Percentiles rank a stretch among this genome's conserved stretches.
These are phyloP conservation scores for Verbascum thapsus DNA, from an alignment of 257 asterid genomes.

Conservation along the genomic window DNA sequence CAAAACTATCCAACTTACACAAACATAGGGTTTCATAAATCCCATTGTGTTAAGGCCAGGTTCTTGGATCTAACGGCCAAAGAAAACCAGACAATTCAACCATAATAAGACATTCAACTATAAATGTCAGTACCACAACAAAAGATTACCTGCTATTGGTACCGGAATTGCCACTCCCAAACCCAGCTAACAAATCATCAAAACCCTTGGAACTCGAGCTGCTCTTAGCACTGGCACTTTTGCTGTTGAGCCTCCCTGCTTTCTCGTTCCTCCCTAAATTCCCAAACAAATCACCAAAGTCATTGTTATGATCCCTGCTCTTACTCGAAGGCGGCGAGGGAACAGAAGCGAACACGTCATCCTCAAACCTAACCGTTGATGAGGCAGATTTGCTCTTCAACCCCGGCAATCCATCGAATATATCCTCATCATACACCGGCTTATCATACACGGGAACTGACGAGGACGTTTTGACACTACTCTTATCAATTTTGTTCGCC, in stretches of 20 bases:
- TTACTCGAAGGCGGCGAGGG: slow-evolving; percentile 38
- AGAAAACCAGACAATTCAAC: slow-evolving; percentile 2
- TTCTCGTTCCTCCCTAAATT: slow-evolving; percentile 42
- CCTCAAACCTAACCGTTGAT: slow-evolving; percentile 42
- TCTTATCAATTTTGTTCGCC: slow-evolving; percentile 22
- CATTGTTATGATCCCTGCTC: slow-evolving; percentile 30
- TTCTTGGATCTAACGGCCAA: slow-evolving; percentile 8
- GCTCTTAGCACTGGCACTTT: slow-evolving; percentile 38
- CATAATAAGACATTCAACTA: slow-evolving; percentile 8
- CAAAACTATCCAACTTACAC: not conserved
- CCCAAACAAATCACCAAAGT: slow-evolving; percentile 50
- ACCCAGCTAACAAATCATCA: slow-evolving; percentile 62
- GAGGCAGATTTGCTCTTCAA: slow-evolving; percentile 49
- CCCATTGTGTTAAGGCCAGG: not conserved
- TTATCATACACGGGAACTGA: slow-evolving; percentile 64
- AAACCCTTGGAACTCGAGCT: slow-evolving; percentile 52
- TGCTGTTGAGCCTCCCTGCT: slow-evolving; percentile 31
- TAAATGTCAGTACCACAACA: not conserved
- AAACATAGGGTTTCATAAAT: not conserved
- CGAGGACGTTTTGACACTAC: slow-evolving; percentile 29
- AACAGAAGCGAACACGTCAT: slow-evolving; percentile 44
- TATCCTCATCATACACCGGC: slow-evolving; percentile 74
- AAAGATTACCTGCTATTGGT: slow-evolving; percentile 52
- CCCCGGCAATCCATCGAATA: slow-evolving; percentile 68
- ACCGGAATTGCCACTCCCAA: slow-evolving; percentile 49